Evolutionary conservation across 1,284 basidiomycete genomes (phyloP).

Genomic region (Mycena citricolor): DNA sequence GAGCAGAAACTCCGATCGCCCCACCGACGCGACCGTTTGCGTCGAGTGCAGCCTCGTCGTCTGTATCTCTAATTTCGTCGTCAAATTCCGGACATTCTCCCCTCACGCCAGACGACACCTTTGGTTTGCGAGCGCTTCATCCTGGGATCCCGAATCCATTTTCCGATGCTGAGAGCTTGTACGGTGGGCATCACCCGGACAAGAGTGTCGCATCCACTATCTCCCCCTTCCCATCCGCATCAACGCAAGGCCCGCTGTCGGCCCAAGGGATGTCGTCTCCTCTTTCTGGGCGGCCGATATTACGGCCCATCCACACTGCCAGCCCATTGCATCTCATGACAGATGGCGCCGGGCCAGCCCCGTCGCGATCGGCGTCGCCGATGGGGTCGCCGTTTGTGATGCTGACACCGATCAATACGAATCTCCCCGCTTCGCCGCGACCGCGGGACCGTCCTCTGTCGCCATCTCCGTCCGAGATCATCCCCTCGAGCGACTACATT

Average conservation of each 20-base stretch:
- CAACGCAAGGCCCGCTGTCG: too few species aligned
- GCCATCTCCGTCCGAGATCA: slow-evolving; percentile 23
- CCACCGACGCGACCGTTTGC: slow-evolving; percentile 27
- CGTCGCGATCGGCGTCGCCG: slow-evolving; percentile 24
- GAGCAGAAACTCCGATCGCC: slow-evolving; percentile 16
- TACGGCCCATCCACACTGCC: too few species aligned
- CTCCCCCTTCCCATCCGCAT: too few species aligned
- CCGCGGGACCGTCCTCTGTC: slow-evolving; percentile 7
- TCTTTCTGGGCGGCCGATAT: slow-evolving; percentile 9
- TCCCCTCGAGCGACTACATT: slow-evolving; percentile 33
- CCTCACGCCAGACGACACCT: slow-evolving; percentile 13
- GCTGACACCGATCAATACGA: slow-evolving; percentile 23
- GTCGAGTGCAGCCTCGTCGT: slow-evolving; percentile 23
- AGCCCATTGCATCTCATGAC: too few species aligned
- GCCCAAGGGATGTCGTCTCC: too few species aligned
- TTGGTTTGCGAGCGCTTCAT: slow-evolving; percentile 1
- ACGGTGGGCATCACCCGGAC: too few species aligned
- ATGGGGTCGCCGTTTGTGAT: slow-evolving; percentile 25
- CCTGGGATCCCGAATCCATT: too few species aligned
- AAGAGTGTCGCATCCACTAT: too few species aligned
- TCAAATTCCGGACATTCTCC: slow-evolving; percentile 12
- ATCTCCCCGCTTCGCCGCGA: slow-evolving; percentile 10
- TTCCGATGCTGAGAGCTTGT: too few species aligned
- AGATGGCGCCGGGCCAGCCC: slow-evolving; percentile 49
- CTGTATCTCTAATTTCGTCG: slow-evolving; percentile 5